These are phyloP conservation scores for Gossypioides kirkii DNA, from an alignment of 345 rosid species.

Conservation along the genomic window DNA sequence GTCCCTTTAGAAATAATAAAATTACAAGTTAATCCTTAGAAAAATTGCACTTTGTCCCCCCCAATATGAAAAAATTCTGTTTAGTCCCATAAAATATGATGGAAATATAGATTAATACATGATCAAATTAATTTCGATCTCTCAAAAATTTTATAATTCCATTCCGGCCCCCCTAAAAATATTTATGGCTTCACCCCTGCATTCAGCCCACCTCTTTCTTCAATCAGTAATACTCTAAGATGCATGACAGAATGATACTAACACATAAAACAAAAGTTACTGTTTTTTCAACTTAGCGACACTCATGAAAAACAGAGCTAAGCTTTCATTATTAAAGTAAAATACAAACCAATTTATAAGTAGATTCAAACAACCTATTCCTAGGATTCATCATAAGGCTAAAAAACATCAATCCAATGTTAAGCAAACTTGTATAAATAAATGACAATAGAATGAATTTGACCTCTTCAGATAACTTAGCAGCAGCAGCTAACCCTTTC, in stretches of 20 bases:
- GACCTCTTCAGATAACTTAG: slow-evolving; percentile 94
- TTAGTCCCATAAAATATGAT: too few species aligned
- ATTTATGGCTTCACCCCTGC: too few species aligned
- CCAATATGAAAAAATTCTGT: too few species aligned
- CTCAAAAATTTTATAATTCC: too few species aligned
- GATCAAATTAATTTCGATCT: too few species aligned
- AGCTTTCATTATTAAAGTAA: slow-evolving; percentile 32
- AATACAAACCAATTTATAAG: neutral
- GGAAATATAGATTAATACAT: too few species aligned
- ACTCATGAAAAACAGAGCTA: slow-evolving; percentile 62
- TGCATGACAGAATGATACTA: neutral
- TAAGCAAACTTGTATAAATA: neutral
- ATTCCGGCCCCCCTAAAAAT: too few species aligned
- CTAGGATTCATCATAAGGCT: neutral
- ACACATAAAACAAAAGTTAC: neutral
- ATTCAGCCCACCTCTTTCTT: too few species aligned
- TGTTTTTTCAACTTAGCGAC: neutral
- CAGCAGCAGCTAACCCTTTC: slow-evolving; percentile 90
- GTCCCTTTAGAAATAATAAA: too few species aligned
- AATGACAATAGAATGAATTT: slow-evolving; percentile 14
- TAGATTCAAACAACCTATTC: neutral
- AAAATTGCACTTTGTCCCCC: too few species aligned
- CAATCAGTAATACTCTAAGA: neutral
- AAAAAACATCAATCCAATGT: neutral
- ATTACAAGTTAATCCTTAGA: too few species aligned